Conservation (phyloP, 1,139 yeast genomes). For the Kodamaea derodonti region DNA sequence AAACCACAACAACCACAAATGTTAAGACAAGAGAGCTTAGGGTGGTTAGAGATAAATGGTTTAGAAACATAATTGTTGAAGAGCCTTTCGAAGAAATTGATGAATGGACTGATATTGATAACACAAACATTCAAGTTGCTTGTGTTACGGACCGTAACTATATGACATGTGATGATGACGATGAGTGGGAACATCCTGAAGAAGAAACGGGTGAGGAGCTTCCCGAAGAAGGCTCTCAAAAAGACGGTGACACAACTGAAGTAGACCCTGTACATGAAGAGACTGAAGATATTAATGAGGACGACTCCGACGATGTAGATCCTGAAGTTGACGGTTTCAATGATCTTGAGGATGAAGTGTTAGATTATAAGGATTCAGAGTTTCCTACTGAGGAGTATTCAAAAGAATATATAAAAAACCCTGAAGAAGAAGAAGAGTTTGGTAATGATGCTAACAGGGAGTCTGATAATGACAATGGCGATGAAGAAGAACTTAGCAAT, state of each 20-base stretch:
- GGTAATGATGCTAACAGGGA: too few species aligned
- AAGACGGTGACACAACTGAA: neutral
- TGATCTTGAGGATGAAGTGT: too few species aligned
- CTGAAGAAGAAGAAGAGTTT: too few species aligned
- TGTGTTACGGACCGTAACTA: constrained; percentile 23
- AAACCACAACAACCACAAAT: constrained; percentile 13
- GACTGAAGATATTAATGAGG: neutral
- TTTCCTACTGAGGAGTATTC: too few species aligned
- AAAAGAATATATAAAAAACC: too few species aligned
- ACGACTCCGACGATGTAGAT: too few species aligned
- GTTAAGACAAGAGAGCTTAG: constrained; percentile 15
- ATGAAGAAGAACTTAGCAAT: too few species aligned
- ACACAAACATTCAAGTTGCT: constrained; percentile 18
- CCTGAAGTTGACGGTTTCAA: too few species aligned
- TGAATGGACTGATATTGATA: constrained; percentile 11
- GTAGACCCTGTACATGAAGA: neutral
- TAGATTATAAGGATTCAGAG: too few species aligned
- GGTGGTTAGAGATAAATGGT: constrained; percentile 6
- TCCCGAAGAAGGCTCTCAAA: neutral
- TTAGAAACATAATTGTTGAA: constrained; percentile 11
- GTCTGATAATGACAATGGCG: too few species aligned
- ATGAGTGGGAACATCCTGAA: neutral
- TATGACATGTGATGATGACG: constrained; percentile 1
- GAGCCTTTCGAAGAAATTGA: constrained; percentile 16
- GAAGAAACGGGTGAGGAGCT: neutral